phyloP scores from a whole-genome alignment of 2,329 filamentous ascomycete species.

The Phialophora expanda region DNA sequence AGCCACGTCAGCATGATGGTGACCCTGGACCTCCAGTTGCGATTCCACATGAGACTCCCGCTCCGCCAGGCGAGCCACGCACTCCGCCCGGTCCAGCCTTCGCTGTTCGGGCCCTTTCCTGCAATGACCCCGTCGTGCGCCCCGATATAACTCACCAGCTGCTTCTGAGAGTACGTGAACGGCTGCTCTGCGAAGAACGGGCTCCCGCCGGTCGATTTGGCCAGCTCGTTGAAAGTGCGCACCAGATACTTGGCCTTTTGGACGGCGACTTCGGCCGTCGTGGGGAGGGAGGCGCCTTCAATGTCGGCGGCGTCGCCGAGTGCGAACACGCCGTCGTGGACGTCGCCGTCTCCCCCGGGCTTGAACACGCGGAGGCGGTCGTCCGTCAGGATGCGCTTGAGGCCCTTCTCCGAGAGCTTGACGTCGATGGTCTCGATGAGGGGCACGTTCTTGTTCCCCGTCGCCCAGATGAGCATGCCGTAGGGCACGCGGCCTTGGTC shows the following conservation, averaged over 20 bases:
- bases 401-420: constrained; percentile 43
- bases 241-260: constrained; percentile 40
- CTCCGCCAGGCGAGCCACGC: constrained; percentile 55
- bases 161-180: constrained; percentile 49
- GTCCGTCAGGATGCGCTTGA: constrained; percentile 47
- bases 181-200: no score
- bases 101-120: constrained; percentile 40
- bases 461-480: constrained; percentile 50
- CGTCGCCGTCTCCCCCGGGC: neutral
- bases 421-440: constrained; percentile 45
- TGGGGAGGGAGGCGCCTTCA: constrained; percentile 32
- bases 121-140: constrained; percentile 51
- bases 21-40: constrained; percentile 43
- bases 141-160: constrained; percentile 50
- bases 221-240: constrained; percentile 30
- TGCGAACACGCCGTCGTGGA: constrained; percentile 39
- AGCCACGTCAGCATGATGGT: constrained; percentile 46
- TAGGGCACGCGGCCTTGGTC: constrained; percentile 46
- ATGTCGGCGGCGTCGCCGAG: constrained; percentile 44
- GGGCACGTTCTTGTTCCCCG: constrained; percentile 46
- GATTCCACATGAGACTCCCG: constrained; percentile 46
- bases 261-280: constrained; percentile 39
- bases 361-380: constrained; percentile 39
- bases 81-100: constrained; percentile 47
- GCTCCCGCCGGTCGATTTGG: neutral